phyloP scores from a whole-genome alignment of 257 asterid genomes.

The Nicotiana attenuata region DNA sequence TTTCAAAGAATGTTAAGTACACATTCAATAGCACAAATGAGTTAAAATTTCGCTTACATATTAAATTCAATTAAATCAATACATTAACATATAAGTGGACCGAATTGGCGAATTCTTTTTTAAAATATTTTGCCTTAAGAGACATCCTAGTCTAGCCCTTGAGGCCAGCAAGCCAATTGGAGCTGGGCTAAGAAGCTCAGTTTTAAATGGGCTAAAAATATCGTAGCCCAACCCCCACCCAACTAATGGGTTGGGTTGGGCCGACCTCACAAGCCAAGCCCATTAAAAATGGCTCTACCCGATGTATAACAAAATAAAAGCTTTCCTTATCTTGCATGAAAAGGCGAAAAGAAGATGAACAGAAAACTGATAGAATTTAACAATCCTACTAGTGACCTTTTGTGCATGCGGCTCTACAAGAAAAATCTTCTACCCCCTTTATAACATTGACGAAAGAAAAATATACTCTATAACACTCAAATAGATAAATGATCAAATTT shows the following conservation, averaged over 20 bases:
- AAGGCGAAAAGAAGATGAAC: neutral
- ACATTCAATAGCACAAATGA: neutral
- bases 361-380: neutral
- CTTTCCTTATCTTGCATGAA: neutral
- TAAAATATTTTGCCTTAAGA: too few species aligned
- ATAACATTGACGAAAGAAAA: neutral
- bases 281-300: neutral
- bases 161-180: neutral
- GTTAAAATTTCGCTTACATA: too few species aligned
- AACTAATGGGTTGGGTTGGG: neutral
- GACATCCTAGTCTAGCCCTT: too few species aligned
- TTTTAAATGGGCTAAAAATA: neutral
- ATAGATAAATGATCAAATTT: neutral
- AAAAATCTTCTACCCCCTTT: neutral
- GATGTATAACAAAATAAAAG: neutral
- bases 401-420: neutral
- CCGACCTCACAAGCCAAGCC: neutral
- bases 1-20: neutral
- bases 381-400: neutral
- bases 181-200: neutral
- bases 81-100: too few species aligned
- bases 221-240: neutral
- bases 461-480: neutral
- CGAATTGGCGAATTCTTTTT: too few species aligned
- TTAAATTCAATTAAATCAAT: too few species aligned